Base-by-base conservation (phyloP, 495 filamentous ascomycete species). In the Podospora bellae-mahoneyi region DNA sequence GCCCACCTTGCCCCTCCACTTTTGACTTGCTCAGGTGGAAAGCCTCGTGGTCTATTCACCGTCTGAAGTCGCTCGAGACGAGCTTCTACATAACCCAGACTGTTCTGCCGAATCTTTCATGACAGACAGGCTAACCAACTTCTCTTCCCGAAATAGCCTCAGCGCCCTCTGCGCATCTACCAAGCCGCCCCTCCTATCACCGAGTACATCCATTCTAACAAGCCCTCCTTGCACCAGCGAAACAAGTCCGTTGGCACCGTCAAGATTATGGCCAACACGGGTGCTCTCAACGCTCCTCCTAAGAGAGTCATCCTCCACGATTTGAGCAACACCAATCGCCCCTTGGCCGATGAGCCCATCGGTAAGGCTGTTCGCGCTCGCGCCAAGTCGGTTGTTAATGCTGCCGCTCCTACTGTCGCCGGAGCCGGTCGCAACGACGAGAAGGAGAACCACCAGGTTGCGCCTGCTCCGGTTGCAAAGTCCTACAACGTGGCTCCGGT, bases 301-400 rank as follows among this genome's bases (percentile, higher is more conserved):
- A 92, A 92, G 80, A 87, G 92, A 68, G 88, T 88, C 53, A 91
- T 87, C 18, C 92, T 95, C 77, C 90, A 85, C 18, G 93, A 97
- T 74, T 83, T 93, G 48, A 94, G 89, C 84, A 93, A 92, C 75
- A 90, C 84, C 18, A 76, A 81, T 32, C 89, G 88, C 71, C 72
- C 79, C 27, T 71, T 83, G 15, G 66, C 60, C 48, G 81, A 73
- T 32, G 79, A 78, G 66, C 84, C 76, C 85, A 64, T 68, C 71
- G 62, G 82, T 76, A 91, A 89, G 76, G 78, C 74, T 19, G 66
- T 73, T 44, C 68, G 68, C 68, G 73, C 74, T 65, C 28, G 72
- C 9, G 62, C 64, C 30, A 70, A 71, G 19, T 61, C 81, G 59
- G 70, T 77, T 13, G 66, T 74, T 55, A 80, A 72, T 59, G 69